Percentiles rank a stretch among this genome's conserved stretches.
These are phyloP conservation scores for Hericium rajendrae DNA, from an alignment of 768 basidiomycete genomes.

Conservation along the genomic window DNA sequence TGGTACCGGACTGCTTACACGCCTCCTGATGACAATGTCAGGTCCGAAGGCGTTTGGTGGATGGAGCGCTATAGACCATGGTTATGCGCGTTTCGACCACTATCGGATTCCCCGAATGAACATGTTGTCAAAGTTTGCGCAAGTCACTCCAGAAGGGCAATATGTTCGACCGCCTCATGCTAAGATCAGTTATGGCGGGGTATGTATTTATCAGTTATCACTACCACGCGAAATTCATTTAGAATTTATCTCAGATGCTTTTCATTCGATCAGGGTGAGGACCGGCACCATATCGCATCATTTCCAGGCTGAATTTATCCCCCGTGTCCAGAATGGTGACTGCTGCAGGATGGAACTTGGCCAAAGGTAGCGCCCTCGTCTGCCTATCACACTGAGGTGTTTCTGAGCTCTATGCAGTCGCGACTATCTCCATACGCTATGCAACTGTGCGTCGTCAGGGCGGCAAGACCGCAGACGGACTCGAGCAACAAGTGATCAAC, in stretches of 20 bases:
- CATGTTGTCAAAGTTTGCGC: conserved; percentile 70
- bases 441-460: conserved; percentile 67
- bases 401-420: conserved; percentile 27
- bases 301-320: background rate
- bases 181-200: conserved; percentile 69
- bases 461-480: conserved; percentile 33
- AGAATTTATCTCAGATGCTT: conserved; percentile 42
- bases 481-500: conserved; percentile 58
- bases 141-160: conserved; percentile 52
- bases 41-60: conserved; percentile 52
- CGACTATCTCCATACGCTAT: conserved; percentile 62
- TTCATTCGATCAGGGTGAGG: conserved; percentile 59
- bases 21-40: conserved; percentile 12
- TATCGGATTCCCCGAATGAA: conserved; percentile 58
- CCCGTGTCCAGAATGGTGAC: conserved; percentile 48
- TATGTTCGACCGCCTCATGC: conserved; percentile 63
- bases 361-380: conserved; percentile 37
- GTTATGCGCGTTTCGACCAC: conserved; percentile 56
- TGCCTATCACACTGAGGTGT: background rate
- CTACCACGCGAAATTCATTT: background rate
- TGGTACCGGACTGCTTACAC: background rate
- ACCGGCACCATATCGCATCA: background rate
- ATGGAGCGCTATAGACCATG: conserved; percentile 48
- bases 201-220: conserved; percentile 24
- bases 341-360: conserved; percentile 50